Percentiles rank a stretch among this genome's conserved stretches.
These are phyloP conservation scores for Albophoma yamanashiensis DNA, from an alignment of 2,329 filamentous ascomycete genomes.

Conservation along the genomic window DNA sequence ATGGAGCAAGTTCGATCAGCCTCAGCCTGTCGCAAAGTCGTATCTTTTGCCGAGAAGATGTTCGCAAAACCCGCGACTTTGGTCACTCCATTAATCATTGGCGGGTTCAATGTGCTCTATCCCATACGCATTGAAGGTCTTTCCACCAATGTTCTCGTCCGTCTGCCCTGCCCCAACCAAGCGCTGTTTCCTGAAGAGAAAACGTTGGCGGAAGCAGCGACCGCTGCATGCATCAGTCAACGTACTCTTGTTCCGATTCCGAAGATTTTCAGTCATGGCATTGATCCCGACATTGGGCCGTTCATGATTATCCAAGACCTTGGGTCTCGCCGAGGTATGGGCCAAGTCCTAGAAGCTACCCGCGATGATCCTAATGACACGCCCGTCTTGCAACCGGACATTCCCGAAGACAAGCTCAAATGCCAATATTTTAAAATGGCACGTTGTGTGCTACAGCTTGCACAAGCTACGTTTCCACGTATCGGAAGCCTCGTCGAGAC, in stretches of 20 bases:
- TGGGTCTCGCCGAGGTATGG: slow-evolving; percentile 8
- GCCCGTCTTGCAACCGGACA: slow-evolving; percentile 11
- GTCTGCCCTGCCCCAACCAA: slow-evolving; percentile 11
- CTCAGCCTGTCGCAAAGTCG: slow-evolving; percentile 9
- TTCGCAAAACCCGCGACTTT: slow-evolving; percentile 9
- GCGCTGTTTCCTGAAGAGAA: slow-evolving; percentile 12
- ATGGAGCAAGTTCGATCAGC: slow-evolving; percentile 10
- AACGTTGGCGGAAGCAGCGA: slow-evolving; percentile 12
- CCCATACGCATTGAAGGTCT: no score
- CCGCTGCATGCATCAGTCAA: slow-evolving; percentile 6
- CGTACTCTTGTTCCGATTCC: slow-evolving; percentile 8
- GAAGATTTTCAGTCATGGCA: slow-evolving; percentile 9
- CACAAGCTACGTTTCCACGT: slow-evolving; percentile 16
- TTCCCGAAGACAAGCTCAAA: slow-evolving; percentile 19
- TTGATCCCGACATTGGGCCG: slow-evolving; percentile 11
- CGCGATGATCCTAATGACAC: slow-evolving; percentile 8
- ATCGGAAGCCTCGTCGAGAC: slow-evolving; percentile 27
- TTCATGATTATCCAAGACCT: slow-evolving; percentile 13
- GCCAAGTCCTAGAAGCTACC: slow-evolving; percentile 9
- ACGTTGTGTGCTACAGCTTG: slow-evolving; percentile 26
- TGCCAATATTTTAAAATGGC: slow-evolving; percentile 25
- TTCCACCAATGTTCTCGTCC: slow-evolving; percentile 7
- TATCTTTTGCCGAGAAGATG: slow-evolving; percentile 7
- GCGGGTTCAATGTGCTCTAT: slow-evolving; percentile 15
- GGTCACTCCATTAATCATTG: slow-evolving; percentile 12